Base-by-base conservation (phyloP, 805 yeast species). In the Ogataea polymorpha region DNA sequence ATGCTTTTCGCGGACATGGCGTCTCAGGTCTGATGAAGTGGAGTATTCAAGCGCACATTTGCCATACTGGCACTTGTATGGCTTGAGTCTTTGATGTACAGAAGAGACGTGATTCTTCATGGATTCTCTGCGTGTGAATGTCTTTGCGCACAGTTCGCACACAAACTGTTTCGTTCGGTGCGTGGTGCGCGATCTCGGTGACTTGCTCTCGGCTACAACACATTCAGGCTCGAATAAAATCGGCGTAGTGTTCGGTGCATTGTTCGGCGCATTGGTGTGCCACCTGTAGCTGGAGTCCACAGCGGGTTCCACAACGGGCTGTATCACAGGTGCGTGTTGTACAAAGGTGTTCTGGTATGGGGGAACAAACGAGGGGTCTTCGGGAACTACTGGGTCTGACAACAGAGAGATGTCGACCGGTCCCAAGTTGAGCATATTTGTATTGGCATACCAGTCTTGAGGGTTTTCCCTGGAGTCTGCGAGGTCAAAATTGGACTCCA, bases 101-200 rank as follows among this genome's bases (percentile, higher is more conserved):
- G 57, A 49, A 4, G 44, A 39, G 12, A 49, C 45, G 28, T 53
- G 57, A 27, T 49, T 49, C 25, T 46, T 51, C 23, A 53, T 36
- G 6, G 57, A 46, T 23, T 53, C 57, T 30, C 48, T 46, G n/a
- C 57, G 31, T 2, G 55, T 49, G 27, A 51, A 43, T 0, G 11
- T 14, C 13, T 47, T 47, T 14, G 42, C 11, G 24, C 57, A 53
- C 8, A 44, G 33, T 1, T 30, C 15, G 30, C 57, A 53, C 2
- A 8, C 18, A 15, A 49, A 51, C 16, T 23, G 9, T 16, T 39
- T 46, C 34, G 40, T 45, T 10, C 14, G 14, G 14, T 20, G 21
- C 9, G 21, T 7, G 27, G 14, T 24, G 2, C 6, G 7, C 14
- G 14, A 2, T 24, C 12, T 24, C 10, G 12, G 2, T 4, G 11